Evolutionary conservation across 768 basidiomycete species (phyloP), one percentile per base, ranked within the genome.

Genomic region (Candolleomyces eurysporus): DNA sequence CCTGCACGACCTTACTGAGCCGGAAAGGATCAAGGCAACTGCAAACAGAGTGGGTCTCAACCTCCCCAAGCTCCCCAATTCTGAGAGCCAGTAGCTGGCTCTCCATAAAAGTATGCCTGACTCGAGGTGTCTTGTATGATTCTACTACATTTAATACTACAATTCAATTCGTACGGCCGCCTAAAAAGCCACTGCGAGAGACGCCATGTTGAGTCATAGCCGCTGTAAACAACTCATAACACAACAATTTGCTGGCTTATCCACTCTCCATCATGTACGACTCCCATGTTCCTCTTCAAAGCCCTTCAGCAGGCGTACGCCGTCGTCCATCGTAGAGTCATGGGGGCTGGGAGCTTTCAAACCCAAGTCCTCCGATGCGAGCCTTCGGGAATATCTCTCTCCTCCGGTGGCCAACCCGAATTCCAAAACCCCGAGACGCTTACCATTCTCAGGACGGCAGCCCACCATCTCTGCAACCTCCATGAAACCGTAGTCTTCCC

Each of bases 21-120:
- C 93, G 65, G 93, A 96, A 70, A 79, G 90, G 65, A 82, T 96
- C 62, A 80, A 87, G 67, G 92, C 92, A 1, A 95, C 95, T 0
- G 94, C 94, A 3, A 82, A 87, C 48, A 78, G 94, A 64, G 95
- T 98, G 40, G 95, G 95, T 4, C 74, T 98, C 57, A 82, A 96
- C 67, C 88, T 95, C 82, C 94, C 94, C 10, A 68, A 83, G 50
- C 73, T 76, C 32, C 76, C 69, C 61, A 73, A 74, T 56, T 64
- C 21, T 48, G 46, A 51, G 32, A 49, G 60, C 30, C 55, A 61
- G 21, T 32, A 19, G 19, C 30, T 11, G 14, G 16, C 42, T 11
- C 42, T 43, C 3, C 42, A 13, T 13, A 43, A 43, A 43, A 43
- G 42, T 43, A 43, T 11, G 2, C 13, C 5, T 43, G 42, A n/a